phyloP scores from a whole-genome alignment of 2,329 filamentous ascomycete species.

The Diaporthe caulivora region DNA sequence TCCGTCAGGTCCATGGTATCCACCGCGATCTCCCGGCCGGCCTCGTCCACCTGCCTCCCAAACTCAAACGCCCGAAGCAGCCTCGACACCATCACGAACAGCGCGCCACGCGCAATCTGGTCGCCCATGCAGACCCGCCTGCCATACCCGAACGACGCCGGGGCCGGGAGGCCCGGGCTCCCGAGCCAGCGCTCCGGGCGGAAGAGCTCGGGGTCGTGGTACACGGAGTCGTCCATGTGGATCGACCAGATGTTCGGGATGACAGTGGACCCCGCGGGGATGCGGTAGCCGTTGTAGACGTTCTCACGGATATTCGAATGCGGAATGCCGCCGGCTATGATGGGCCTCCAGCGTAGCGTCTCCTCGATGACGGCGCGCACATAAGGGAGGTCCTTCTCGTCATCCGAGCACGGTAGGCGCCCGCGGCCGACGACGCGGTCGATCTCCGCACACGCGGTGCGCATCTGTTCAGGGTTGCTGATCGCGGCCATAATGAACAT shows the following conservation, averaged over 20 bases:
- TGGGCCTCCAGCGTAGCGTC: slow-evolving; percentile 53
- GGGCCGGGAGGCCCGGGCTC: slow-evolving; percentile 45
- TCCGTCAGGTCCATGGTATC: not conserved
- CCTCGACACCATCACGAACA: slow-evolving; percentile 56
- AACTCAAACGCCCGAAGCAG: slow-evolving; percentile 65
- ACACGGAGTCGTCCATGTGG: slow-evolving; percentile 36
- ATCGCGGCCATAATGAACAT: slow-evolving; percentile 44
- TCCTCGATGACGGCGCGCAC: slow-evolving; percentile 53
- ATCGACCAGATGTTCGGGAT: slow-evolving; percentile 50
- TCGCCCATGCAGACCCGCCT: slow-evolving; percentile 57
- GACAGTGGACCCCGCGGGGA: slow-evolving; percentile 52
- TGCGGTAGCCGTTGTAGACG: slow-evolving; percentile 47
- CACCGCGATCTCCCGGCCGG: slow-evolving; percentile 37
- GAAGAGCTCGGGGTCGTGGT: slow-evolving; percentile 30
- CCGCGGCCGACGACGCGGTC: slow-evolving; percentile 51
- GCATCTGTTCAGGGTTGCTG: slow-evolving; percentile 47
- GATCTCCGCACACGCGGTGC: slow-evolving; percentile 52
- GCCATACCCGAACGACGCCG: slow-evolving; percentile 61
- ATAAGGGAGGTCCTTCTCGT: slow-evolving; percentile 51
- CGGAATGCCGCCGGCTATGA: slow-evolving; percentile 46
- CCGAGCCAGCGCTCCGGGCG: slow-evolving; percentile 38
- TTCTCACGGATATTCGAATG: slow-evolving; percentile 47
- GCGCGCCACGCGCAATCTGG: slow-evolving; percentile 60
- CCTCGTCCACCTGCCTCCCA: slow-evolving; percentile 45
- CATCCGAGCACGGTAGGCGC: slow-evolving; percentile 49